phyloP scores from a whole-genome alignment of 2,329 filamentous ascomycete species.

The Aspergillus sp. region DNA sequence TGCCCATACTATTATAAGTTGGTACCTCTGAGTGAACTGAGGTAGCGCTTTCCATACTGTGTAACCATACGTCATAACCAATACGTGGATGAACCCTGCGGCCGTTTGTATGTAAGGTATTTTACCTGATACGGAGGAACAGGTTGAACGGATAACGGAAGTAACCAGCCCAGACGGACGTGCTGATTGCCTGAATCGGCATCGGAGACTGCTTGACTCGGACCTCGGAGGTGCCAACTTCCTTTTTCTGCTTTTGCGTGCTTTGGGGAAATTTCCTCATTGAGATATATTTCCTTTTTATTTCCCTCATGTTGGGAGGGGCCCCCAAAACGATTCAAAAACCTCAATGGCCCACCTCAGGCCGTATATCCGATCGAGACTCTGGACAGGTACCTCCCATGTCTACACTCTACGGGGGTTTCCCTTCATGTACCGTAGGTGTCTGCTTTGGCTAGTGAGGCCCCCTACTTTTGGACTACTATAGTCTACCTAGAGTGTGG shows the following conservation, averaged over 20 bases:
- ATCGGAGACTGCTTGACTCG: constrained; percentile 18
- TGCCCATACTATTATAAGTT: neutral
- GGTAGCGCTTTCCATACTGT: neutral
- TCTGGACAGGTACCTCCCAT: neutral
- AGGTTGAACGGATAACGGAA: constrained; percentile 17
- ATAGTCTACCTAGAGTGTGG: neutral
- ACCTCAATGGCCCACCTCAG: constrained; percentile 2
- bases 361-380: constrained; percentile 8
- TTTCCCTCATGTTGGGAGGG: neutral
- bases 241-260: neutral
- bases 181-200: constrained; percentile 5
- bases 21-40: neutral
- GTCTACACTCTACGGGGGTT: too few species aligned
- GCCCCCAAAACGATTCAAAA: neutral
- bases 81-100: neutral
- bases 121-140: constrained; percentile 5
- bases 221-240: constrained; percentile 24
- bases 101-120: constrained; percentile 2
- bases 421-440: neutral
- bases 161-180: neutral
- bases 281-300: neutral
- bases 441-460: neutral
- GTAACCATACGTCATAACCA: constrained; percentile 2
- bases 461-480: neutral
- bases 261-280: constrained; percentile 16